Percentiles rank a stretch among this genome's conserved stretches.
Conservation (phyloP, 1,284 basidiomycete species). For the Agaricales sp. region DNA sequence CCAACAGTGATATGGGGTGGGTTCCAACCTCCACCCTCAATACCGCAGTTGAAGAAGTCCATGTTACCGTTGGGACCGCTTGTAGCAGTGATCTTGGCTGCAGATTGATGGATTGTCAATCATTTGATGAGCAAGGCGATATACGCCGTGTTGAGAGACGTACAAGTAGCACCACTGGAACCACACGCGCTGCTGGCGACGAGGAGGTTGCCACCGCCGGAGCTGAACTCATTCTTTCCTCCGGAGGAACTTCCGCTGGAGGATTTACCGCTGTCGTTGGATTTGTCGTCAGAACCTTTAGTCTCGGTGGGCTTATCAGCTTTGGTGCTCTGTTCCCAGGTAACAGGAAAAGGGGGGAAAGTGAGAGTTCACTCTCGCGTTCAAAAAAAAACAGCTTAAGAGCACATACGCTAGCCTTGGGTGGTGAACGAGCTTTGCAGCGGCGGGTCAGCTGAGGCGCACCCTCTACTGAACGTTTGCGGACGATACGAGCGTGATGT, state of each 20-base stretch:
- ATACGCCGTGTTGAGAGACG: not conserved
- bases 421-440: constrained; percentile 14
- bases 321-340: too few species aligned
- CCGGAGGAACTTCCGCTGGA: not conserved
- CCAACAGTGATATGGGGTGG: constrained; percentile 46
- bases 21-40: constrained; percentile 49
- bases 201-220: not conserved
- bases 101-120: too few species aligned
- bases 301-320: not conserved
- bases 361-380: too few species aligned
- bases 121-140: not conserved
- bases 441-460: constrained; percentile 11
- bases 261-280: not conserved
- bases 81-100: constrained; percentile 37
- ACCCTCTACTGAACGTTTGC: not conserved
- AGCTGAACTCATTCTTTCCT: not conserved
- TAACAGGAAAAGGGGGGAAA: too few species aligned
- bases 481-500: not conserved
- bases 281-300: not conserved
- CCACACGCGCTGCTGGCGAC: not conserved
- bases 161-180: not conserved
- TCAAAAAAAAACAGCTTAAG: too few species aligned
- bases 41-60: constrained; percentile 74
- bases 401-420: not conserved
- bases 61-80: constrained; percentile 67